Evolutionary conservation across 495 filamentous ascomycete species (phyloP).

Genomic region (Lophiostoma macrostomum): DNA sequence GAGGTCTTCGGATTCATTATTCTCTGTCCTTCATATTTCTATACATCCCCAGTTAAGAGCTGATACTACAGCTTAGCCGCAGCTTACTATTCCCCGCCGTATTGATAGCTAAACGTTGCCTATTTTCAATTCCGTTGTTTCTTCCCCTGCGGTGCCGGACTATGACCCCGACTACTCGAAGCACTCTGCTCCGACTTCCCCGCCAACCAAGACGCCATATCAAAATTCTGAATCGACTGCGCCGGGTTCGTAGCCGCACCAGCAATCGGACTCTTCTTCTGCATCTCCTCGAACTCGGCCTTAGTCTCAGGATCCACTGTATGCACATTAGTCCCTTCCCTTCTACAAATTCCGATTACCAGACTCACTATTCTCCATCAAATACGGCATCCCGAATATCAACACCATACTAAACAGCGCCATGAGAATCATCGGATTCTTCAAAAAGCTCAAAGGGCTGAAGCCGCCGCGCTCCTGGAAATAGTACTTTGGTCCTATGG

Average conservation of each 20-base stretch:
- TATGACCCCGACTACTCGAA: conserved; percentile 7
- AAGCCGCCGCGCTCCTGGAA: conserved; percentile 66
- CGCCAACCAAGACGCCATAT: conserved; percentile 83
- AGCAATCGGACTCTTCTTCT: conserved; percentile 67
- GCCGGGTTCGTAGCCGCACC: conserved; percentile 45
- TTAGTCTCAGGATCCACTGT: conserved; percentile 93
- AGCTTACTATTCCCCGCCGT: no score
- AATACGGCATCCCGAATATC: conserved; percentile 86
- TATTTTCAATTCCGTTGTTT: conserved; percentile 22
- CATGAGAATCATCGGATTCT: conserved; percentile 93
- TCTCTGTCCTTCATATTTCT: no score
- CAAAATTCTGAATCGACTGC: conserved; percentile 65
- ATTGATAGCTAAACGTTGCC: no score
- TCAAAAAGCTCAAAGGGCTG: conserved; percentile 66
- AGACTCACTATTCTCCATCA: conserved; percentile 90
- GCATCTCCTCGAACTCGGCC: conserved; percentile 87
- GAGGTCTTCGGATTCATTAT: no score
- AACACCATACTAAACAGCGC: conserved; percentile 73
- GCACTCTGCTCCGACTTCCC: conserved; percentile 40
- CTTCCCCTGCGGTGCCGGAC: conserved; percentile 20
- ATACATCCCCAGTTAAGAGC: no score
- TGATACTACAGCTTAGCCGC: no score
- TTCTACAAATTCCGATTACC: background rate
- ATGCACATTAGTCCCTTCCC: background rate
- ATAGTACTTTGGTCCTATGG: conserved; percentile 63